phyloP scores from a whole-genome alignment of 2,329 filamentous ascomycete species.

The Alternaria conjuncta region DNA sequence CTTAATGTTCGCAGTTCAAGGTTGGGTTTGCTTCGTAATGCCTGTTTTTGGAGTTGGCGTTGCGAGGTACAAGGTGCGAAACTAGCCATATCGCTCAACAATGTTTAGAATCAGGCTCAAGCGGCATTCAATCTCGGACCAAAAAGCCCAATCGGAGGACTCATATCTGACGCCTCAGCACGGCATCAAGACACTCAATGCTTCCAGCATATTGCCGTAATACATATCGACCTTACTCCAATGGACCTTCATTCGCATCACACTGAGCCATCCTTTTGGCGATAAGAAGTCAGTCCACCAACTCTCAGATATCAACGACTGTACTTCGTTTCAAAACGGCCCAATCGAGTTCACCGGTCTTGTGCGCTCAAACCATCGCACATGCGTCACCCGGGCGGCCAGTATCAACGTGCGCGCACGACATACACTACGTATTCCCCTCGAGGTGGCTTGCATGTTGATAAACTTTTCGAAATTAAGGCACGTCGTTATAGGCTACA shows the following conservation, averaged over 20 bases:
- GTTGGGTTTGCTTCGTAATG: neutral
- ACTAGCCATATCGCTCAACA: neutral
- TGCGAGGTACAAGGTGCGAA: neutral
- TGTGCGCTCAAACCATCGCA: neutral
- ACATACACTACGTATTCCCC: neutral
- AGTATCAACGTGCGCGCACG: conserved; percentile 24
- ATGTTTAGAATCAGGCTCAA: neutral
- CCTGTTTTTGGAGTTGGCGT: neutral
- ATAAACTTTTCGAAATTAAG: neutral
- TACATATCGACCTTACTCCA: neutral
- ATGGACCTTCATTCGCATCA: neutral
- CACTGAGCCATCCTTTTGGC: neutral
- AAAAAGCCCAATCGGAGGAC: neutral
- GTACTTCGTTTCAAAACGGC: neutral
- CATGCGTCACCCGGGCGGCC: conserved; percentile 17
- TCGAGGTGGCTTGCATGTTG: conserved; percentile 3
- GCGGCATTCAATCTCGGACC: neutral
- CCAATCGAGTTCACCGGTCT: neutral
- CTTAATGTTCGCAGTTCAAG: neutral
- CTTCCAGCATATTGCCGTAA: neutral
- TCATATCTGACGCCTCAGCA: neutral
- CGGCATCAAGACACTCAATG: neutral
- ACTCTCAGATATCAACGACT: neutral
- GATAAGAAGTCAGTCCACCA: neutral
- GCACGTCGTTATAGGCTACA: conserved; percentile 4